Percentiles rank a stretch among this genome's conserved stretches.
phyloP scores from a whole-genome alignment of 225 moss, liverwort and hornwort genomes.

The Rhytidiadelphus loreus region DNA sequence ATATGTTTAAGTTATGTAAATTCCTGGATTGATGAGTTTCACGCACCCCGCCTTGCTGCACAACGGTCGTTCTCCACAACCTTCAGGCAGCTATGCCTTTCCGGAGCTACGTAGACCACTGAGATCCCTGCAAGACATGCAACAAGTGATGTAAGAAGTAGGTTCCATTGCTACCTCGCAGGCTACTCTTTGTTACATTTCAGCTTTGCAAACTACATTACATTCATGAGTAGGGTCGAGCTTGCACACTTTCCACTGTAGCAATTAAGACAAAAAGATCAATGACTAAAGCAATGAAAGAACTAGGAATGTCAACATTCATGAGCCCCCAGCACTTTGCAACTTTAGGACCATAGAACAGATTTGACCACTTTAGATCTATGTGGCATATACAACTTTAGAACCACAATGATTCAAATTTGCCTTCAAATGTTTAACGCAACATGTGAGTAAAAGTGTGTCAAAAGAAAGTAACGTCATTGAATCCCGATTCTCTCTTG shows the following conservation, averaged over 20 bases:
- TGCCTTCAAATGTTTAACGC: not conserved
- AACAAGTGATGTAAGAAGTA: not conserved
- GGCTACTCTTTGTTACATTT: not conserved
- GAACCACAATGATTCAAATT: not conserved
- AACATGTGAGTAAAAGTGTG: not conserved
- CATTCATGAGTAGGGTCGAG: not conserved
- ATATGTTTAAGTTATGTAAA: not conserved
- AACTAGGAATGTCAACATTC: not conserved
- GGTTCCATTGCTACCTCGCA: not conserved
- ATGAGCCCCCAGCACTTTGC: not conserved
- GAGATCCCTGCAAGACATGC: conserved; percentile 45
- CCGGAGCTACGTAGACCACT: conserved; percentile 77
- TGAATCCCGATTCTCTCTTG: not conserved
- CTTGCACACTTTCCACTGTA: not conserved
- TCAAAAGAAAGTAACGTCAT: not conserved
- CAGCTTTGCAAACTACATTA: not conserved
- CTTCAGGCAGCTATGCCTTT: conserved; percentile 68
- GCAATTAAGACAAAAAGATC: not conserved
- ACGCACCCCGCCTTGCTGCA: conserved; percentile 61
- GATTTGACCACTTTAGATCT: not conserved
- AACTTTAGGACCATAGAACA: not conserved
- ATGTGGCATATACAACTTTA: not conserved
- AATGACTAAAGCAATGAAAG: not conserved
- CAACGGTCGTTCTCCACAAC: conserved; percentile 90
- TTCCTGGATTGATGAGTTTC: not conserved